Evolutionary conservation across 2,329 filamentous ascomycete genomes (phyloP).

Genomic region (Neodidymelliopsis sp.): DNA sequence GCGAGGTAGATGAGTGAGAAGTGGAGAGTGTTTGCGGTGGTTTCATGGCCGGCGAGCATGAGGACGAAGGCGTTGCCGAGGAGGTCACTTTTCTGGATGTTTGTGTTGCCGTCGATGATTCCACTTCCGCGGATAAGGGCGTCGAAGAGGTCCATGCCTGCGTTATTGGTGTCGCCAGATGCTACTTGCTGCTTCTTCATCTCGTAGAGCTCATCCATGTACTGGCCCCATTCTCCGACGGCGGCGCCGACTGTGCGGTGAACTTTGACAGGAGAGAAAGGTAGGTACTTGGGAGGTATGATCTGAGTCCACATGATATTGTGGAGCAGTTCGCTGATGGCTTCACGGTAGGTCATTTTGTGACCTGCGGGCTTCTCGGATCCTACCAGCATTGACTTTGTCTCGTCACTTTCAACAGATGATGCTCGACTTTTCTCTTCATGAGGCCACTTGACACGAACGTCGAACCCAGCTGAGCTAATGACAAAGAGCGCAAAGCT

Average conservation of each 20-base stretch:
- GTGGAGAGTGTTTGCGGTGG: conserved; percentile 77
- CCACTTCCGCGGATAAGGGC: conserved; percentile 47
- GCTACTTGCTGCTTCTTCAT: conserved; percentile 62
- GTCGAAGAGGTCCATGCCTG: conserved; percentile 65
- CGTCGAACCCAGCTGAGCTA: conserved; percentile 75
- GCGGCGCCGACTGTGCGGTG: conserved; percentile 63
- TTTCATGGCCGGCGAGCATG: conserved; percentile 80
- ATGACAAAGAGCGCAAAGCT: conserved; percentile 65
- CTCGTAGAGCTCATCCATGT: conserved; percentile 73
- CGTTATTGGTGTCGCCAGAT: conserved; percentile 41
- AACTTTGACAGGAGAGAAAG: conserved; percentile 55
- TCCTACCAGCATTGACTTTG: conserved; percentile 43
- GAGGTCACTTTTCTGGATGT: conserved; percentile 61
- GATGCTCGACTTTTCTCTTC: conserved; percentile 56
- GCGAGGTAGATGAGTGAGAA: conserved; percentile 75
- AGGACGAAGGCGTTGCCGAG: conserved; percentile 72
- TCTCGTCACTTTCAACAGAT: conserved; percentile 27
- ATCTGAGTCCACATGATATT: conserved; percentile 69
- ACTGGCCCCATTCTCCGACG: conserved; percentile 69
- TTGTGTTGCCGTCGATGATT: conserved; percentile 45
- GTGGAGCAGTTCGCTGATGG: conserved; percentile 68
- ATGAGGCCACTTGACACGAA: conserved; percentile 64
- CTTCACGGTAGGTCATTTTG: conserved; percentile 70
- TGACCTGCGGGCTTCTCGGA: conserved; percentile 44
- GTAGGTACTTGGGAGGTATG: conserved; percentile 64